Conservation (phyloP, 441 rosid species). For the Dalechampia spathulata region DNA sequence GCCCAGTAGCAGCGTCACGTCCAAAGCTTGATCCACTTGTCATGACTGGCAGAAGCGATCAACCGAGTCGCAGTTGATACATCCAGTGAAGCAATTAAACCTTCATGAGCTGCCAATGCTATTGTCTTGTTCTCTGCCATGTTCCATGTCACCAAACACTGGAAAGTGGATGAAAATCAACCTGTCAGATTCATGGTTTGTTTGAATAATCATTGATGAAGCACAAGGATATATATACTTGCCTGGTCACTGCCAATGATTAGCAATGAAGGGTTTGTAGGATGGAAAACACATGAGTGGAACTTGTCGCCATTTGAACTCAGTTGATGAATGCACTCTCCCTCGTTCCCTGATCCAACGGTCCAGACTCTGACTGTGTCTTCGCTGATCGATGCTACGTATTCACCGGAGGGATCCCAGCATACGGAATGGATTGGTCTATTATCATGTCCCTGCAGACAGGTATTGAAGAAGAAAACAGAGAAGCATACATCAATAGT, state of each 20-base stretch:
- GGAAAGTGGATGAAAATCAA: no score
- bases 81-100: conserved; percentile 64
- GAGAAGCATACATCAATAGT: no score
- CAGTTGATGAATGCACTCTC: conserved; percentile 70
- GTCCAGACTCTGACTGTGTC: conserved; percentile 85
- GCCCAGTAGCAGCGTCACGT: neutral
- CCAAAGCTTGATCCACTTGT: conserved; percentile 79
- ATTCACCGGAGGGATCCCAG: conserved; percentile 88
- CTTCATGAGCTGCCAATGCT: conserved; percentile 64
- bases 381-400: conserved; percentile 79
- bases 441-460: conserved; percentile 67
- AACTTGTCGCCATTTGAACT: conserved; percentile 73
- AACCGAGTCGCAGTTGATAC: conserved; percentile 59
- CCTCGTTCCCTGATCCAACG: conserved; percentile 60
- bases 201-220: no score
- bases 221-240: conserved; percentile 15
- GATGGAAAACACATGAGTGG: conserved; percentile 83
- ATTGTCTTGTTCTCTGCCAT: conserved; percentile 68
- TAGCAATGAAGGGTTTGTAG: conserved; percentile 55
- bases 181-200: no score
- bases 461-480: neutral
- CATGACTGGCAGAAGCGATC: conserved; percentile 87
- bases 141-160: conserved; percentile 92
- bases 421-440: conserved; percentile 67
- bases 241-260: conserved; percentile 89